Conservation (phyloP, 2,329 filamentous ascomycete genomes). For the Elsinoe australis region DNA sequence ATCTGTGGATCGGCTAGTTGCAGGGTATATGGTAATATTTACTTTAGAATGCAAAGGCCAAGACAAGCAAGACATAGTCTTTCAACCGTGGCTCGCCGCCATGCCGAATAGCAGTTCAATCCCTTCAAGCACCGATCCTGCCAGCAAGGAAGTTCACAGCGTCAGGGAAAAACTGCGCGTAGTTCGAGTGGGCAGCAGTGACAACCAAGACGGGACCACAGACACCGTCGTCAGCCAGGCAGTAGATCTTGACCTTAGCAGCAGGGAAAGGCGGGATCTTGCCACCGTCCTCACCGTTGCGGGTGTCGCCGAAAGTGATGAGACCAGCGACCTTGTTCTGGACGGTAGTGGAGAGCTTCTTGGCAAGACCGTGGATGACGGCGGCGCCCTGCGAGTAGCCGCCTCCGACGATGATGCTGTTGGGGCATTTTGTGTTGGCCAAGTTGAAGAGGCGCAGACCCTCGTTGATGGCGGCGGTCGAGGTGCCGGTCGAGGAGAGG, state of each 20-base stretch:
- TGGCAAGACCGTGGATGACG: conserved; percentile 32
- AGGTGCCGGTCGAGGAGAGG: conserved; percentile 22
- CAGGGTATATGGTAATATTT: too few species aligned
- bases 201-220: conserved; percentile 25
- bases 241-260: conserved; percentile 27
- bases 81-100: too few species aligned
- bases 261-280: conserved; percentile 31
- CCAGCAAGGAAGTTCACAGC: conserved; percentile 5
- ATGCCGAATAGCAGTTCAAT: too few species aligned
- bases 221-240: conserved; percentile 26
- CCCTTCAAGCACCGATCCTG: too few species aligned
- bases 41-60: too few species aligned
- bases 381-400: conserved; percentile 35
- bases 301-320: conserved; percentile 36
- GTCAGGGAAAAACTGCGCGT: conserved; percentile 12
- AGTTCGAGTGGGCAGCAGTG: conserved; percentile 25
- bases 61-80: too few species aligned
- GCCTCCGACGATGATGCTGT: conserved; percentile 25
- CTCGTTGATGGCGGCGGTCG: conserved; percentile 21
- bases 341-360: conserved; percentile 25
- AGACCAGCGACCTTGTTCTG: conserved; percentile 32
- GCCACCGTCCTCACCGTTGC: conserved; percentile 33
- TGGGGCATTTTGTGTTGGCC: conserved; percentile 26
- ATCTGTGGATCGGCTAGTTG: too few species aligned
- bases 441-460: conserved; percentile 23